A percentile compares a stretch with the other conserved stretches of the same genome.
Conservation (phyloP, 192 early-diverging fungal genomes). For the Chytriomyces sp. region DNA sequence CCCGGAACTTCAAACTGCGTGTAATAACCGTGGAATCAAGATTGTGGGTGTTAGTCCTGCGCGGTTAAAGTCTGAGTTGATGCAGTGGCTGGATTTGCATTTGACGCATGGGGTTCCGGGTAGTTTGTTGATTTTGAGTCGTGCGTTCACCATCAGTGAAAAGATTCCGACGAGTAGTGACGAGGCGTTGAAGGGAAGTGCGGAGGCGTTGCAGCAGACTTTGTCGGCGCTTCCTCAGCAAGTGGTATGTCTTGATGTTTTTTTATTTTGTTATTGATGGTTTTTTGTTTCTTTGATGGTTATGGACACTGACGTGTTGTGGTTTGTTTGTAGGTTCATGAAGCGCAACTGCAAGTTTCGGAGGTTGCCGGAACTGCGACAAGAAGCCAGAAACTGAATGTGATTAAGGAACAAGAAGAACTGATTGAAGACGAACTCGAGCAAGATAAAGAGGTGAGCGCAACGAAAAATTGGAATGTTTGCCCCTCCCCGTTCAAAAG, state of each 20-base stretch:
- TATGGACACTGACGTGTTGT: background rate
- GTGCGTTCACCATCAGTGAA: slow-evolving; percentile 72
- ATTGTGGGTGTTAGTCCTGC: slow-evolving; percentile 87
- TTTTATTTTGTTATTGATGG: too few relatives aligned
- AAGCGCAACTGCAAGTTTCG: slow-evolving; percentile 86
- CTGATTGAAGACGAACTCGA: slow-evolving; percentile 93
- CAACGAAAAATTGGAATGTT: slow-evolving; percentile 33
- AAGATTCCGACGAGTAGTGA: slow-evolving; percentile 50
- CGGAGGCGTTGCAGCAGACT: slow-evolving; percentile 91
- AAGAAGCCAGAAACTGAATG: slow-evolving; percentile 89
- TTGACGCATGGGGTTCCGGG: slow-evolving; percentile 90
- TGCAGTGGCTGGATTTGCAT: slow-evolving; percentile 95
- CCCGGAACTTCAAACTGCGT: slow-evolving; percentile 86
- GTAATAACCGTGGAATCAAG: slow-evolving; percentile 86
- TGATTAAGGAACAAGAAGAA: slow-evolving; percentile 95
- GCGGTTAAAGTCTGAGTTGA: slow-evolving; percentile 83
- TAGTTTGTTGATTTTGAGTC: slow-evolving; percentile 85
- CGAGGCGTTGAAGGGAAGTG: slow-evolving; percentile 52
- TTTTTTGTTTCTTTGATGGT: background rate
- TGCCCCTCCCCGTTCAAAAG: background rate
- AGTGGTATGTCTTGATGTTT: slow-evolving; percentile 60
- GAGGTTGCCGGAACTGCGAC: slow-evolving; percentile 90
- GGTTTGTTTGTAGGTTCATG: slow-evolving; percentile 55
- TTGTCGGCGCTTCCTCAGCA: slow-evolving; percentile 90
- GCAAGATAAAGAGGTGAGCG: slow-evolving; percentile 66